A percentile compares a stretch with the other conserved stretches of the same genome.
Evolutionary conservation across 2,329 filamentous ascomycete genomes (phyloP).

Genomic region (Pezicula radicicola): DNA sequence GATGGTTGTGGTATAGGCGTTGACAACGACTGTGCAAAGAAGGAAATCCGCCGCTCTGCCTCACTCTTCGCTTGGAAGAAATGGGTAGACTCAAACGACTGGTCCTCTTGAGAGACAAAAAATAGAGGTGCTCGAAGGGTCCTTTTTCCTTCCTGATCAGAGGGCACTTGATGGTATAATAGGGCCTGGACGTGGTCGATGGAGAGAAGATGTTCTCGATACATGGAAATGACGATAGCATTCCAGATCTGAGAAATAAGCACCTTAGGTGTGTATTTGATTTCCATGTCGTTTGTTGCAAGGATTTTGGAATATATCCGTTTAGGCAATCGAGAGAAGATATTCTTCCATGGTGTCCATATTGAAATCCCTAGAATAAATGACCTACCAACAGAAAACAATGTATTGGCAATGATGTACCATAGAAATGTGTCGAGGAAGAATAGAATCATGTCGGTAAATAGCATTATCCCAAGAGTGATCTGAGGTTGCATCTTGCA

Average conservation of each 20-base stretch:
- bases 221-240: conserved; percentile 99
- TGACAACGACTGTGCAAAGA: conserved; percentile 96
- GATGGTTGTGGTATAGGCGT: conserved; percentile 96
- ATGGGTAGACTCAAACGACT: conserved; percentile 94
- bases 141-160: conserved; percentile 96
- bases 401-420: conserved; percentile 92
- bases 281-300: conserved; percentile 99
- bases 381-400: conserved; percentile 90
- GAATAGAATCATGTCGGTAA: conserved; percentile 94
- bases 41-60: conserved; percentile 95
- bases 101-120: conserved; percentile 98
- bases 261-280: conserved; percentile 99
- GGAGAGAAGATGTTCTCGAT: conserved; percentile 91
- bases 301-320: conserved; percentile 98
- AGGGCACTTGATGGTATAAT: conserved; percentile 96
- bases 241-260: conserved; percentile 99
- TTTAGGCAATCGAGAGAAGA: conserved; percentile 96
- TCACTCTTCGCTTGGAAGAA: conserved; percentile 96
- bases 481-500: conserved; percentile 83
- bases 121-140: conserved; percentile 94
- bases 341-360: conserved; percentile 97
- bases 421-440: conserved; percentile 98
- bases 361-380: conserved; percentile 99
- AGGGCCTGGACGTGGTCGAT: conserved; percentile 99
- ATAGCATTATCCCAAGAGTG: conserved; percentile 81